Conservation (phyloP, 78 protist species). For the Planoprotostelium fungivorum region DNA sequence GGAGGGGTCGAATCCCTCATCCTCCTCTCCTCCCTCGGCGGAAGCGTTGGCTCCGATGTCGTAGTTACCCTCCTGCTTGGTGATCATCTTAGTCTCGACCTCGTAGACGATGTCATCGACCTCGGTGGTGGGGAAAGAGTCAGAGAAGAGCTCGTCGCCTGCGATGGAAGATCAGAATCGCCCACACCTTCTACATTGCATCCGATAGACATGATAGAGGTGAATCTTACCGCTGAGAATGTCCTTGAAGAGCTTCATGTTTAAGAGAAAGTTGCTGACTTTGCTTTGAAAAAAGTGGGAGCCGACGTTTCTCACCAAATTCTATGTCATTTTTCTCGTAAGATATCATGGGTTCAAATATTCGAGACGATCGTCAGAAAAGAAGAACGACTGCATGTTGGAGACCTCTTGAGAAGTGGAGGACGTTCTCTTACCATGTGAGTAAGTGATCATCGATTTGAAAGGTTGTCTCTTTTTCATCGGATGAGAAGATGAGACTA, state of each 20-base stretch:
- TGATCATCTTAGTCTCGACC: constrained; percentile 50
- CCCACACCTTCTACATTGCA: background rate
- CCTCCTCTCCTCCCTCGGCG: constrained; percentile 39
- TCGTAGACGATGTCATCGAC: constrained; percentile 49
- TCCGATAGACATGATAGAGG: too few species aligned
- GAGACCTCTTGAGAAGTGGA: too few species aligned
- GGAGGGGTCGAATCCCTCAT: constrained; percentile 16
- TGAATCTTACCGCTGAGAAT: constrained; percentile 9
- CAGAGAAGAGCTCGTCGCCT: constrained; percentile 63
- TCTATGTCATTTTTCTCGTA: too few species aligned
- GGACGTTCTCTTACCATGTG: too few species aligned
- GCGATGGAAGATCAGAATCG: background rate
- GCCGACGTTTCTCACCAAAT: too few species aligned
- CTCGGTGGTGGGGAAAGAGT: constrained; percentile 29
- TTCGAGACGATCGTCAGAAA: too few species aligned
- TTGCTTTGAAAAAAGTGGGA: too few species aligned
- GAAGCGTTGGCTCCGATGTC: constrained; percentile 76
- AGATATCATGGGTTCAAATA: too few species aligned
- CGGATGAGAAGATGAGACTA: too few species aligned
- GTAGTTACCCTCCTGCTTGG: constrained; percentile 20
- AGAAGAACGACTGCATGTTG: too few species aligned
- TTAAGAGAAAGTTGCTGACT: background rate
- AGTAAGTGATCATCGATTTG: too few species aligned
- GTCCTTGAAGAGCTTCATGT: constrained; percentile 19
- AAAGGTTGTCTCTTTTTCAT: too few species aligned